These are phyloP conservation scores for Phalaenopsis equestris DNA, from an alignment of 106 monocot species.

Conservation along the genomic window DNA sequence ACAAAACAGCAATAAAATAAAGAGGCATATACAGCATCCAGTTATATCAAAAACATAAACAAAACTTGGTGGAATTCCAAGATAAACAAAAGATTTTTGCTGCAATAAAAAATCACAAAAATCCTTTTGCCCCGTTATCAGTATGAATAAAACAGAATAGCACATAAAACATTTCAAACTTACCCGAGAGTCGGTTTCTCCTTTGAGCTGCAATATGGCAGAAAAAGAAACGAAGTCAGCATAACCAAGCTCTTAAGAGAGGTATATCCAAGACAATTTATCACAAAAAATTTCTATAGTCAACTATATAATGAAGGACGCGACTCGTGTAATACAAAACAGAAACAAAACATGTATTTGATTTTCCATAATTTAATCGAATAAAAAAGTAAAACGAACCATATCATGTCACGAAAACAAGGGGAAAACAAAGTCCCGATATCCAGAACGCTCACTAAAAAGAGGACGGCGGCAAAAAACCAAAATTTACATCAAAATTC, in stretches of 20 bases:
- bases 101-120: neutral
- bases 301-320: neutral
- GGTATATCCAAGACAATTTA: neutral
- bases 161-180: conserved; percentile 6
- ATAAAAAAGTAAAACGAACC: neutral
- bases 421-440: neutral
- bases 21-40: neutral
- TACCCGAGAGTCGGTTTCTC: conserved; percentile 99
- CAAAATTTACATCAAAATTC: neutral
- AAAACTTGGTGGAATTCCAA: neutral
- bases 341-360: neutral
- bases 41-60: neutral
- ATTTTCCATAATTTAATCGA: neutral
- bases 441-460: neutral
- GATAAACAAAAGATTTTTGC: neutral
- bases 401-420: neutral
- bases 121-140: neutral
- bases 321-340: neutral
- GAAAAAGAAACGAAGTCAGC: conserved; percentile 14
- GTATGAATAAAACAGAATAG: neutral
- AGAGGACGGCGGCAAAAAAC: neutral
- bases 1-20: neutral
- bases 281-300: neutral
- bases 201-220: conserved; percentile 75
- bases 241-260: neutral